These are phyloP conservation scores for Akebia trifoliata DNA, from an alignment of 164 flowering plant species.

Conservation along the genomic window DNA sequence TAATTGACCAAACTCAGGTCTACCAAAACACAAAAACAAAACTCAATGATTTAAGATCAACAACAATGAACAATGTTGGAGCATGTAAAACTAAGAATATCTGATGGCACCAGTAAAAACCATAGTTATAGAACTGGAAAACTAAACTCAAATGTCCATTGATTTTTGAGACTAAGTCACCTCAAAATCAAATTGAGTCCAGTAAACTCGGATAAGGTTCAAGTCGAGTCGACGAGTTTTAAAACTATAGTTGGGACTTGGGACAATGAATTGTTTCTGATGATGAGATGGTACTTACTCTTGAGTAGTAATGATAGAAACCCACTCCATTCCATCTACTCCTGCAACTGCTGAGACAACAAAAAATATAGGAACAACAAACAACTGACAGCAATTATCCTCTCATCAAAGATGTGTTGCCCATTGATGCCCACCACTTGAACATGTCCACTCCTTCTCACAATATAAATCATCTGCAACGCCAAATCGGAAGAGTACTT, in stretches of 20 bases:
- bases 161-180: no score
- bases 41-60: no score
- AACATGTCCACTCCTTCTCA: slow-evolving; percentile 24
- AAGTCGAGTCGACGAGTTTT: background rate
- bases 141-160: no score
- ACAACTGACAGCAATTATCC: slow-evolving; percentile 19
- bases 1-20: background rate
- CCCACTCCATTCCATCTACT: slow-evolving; percentile 28
- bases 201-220: no score
- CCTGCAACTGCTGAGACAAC: slow-evolving; percentile 22
- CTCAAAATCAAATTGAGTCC: no score
- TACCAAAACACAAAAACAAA: background rate
- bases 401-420: no score
- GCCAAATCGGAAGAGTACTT: slow-evolving; percentile 19
- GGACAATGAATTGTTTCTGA: background rate
- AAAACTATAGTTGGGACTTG: background rate
- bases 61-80: background rate
- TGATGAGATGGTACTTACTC: slow-evolving; percentile 18
- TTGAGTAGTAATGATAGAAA: slow-evolving; percentile 22
- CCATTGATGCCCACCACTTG: no score
- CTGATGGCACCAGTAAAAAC: background rate
- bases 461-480: slow-evolving; percentile 21
- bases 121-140: no score
- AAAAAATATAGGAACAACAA: slow-evolving; percentile 37
- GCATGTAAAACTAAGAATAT: no score